phyloP scores from a whole-genome alignment of 1,284 basidiomycete species.

The Bjerkandera adusta region DNA sequence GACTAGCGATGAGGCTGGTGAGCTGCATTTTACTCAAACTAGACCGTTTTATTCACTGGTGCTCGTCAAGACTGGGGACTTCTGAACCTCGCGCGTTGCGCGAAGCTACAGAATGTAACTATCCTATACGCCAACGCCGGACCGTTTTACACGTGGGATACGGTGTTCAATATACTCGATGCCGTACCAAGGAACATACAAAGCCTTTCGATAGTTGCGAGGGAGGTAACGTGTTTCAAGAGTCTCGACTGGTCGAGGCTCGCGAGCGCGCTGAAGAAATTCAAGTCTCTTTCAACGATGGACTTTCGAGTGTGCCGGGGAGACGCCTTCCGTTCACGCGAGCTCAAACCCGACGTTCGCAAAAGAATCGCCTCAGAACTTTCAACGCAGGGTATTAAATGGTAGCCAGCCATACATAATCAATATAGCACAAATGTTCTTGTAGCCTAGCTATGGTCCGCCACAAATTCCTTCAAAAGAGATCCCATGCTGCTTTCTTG shows the following conservation, averaged over 20 bases:
- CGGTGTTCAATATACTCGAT: constrained; percentile 9
- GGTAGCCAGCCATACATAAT: too few species aligned
- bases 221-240: constrained; percentile 11
- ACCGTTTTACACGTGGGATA: constrained; percentile 14
- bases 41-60: not conserved
- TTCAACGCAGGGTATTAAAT: too few species aligned
- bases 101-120: constrained; percentile 7
- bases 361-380: too few species aligned
- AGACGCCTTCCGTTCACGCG: constrained; percentile 12
- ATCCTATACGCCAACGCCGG: constrained; percentile 15
- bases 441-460: not conserved
- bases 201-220: constrained; percentile 10
- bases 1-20: constrained; percentile 11
- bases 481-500: constrained; percentile 21
- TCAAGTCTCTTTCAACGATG: constrained; percentile 4
- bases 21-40: not conserved
- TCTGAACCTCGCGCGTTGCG: constrained; percentile 8
- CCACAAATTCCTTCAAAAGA: constrained; percentile 18
- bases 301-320: constrained; percentile 11
- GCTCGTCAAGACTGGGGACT: constrained; percentile 9
- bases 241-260: constrained; percentile 10
- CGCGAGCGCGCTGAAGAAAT: constrained; percentile 1
- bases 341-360: too few species aligned
- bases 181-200: constrained; percentile 7
- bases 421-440: too few species aligned